Conservation (phyloP, 2,329 filamentous ascomycete genomes). For the Colletotrichum truncatum region DNA sequence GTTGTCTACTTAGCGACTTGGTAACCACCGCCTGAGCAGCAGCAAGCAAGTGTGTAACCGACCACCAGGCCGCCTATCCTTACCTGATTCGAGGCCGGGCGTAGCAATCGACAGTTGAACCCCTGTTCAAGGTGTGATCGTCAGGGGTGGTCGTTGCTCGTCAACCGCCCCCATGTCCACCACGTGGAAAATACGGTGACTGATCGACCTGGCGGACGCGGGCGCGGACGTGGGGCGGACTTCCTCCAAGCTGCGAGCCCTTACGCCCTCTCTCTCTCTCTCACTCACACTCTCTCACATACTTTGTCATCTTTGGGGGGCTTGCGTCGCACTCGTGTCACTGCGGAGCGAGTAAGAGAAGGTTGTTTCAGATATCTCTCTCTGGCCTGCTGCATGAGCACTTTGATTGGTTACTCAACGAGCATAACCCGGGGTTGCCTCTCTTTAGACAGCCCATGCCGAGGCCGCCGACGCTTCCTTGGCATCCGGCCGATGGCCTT, state of each 20-base stretch:
- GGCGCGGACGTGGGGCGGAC: constrained; percentile 1
- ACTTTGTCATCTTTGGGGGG: constrained; percentile 12
- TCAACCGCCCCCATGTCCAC: constrained; percentile 22
- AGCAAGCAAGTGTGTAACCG: neutral
- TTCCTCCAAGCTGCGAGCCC: neutral
- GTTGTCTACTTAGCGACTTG: neutral
- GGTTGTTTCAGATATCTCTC: constrained; percentile 28
- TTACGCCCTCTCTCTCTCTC: no score
- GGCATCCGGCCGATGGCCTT: neutral
- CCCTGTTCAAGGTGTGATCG: constrained; percentile 24
- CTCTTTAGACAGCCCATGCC: constrained; percentile 3
- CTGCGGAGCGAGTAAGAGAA: constrained; percentile 22
- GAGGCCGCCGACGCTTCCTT: constrained; percentile 16
- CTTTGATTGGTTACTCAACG: constrained; percentile 12
- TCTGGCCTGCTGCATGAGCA: neutral
- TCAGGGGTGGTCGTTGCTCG: constrained; percentile 21
- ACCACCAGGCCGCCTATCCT: neutral
- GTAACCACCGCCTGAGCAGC: no score
- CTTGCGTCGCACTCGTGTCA: constrained; percentile 24
- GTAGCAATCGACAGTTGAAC: constrained; percentile 4
- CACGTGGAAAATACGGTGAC: constrained; percentile 26
- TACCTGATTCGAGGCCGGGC: constrained; percentile 3
- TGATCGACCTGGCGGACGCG: constrained; percentile 9
- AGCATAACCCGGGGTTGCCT: neutral
- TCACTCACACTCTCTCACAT: neutral